Evolutionary conservation across 441 rosid species (phyloP).

Genomic region (Gossypium schwendimanii): DNA sequence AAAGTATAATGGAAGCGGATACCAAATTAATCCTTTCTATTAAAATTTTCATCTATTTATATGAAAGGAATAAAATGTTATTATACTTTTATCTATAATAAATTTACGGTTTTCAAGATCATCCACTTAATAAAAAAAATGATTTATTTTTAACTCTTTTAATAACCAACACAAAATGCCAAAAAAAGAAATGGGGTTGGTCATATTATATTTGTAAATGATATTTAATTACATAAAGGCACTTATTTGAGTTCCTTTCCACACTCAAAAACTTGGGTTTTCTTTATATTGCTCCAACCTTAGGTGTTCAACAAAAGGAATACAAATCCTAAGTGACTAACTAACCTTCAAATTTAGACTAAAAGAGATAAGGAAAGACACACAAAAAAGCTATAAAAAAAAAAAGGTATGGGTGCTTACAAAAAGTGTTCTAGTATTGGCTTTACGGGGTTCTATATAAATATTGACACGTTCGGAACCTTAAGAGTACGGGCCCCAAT

Average conservation of each 20-base stretch:
- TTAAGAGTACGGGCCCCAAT: background rate
- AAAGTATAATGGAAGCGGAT: no score
- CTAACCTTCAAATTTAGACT: background rate
- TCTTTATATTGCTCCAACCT: no score
- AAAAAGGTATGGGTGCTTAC: background rate
- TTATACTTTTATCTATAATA: no score
- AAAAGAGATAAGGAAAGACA: background rate
- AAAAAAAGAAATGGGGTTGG: background rate
- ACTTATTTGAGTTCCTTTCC: no score
- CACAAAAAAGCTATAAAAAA: background rate
- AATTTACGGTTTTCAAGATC: slow-evolving; percentile 6
- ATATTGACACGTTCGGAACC: background rate
- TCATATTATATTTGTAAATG: no score
- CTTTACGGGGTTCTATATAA: background rate
- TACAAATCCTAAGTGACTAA: background rate
- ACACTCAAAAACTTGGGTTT: no score
- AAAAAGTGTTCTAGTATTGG: no score
- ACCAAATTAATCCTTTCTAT: no score
- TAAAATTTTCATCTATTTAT: no score
- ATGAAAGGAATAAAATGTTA: no score
- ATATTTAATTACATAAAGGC: no score
- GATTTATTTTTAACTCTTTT: background rate
- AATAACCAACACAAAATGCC: background rate
- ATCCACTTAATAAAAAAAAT: slow-evolving; percentile 19
- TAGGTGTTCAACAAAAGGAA: background rate